Percentiles rank a stretch among this genome's conserved stretches.
Conservation (phyloP, 179 eudicot genomes). For the Drosera spatulata region DNA sequence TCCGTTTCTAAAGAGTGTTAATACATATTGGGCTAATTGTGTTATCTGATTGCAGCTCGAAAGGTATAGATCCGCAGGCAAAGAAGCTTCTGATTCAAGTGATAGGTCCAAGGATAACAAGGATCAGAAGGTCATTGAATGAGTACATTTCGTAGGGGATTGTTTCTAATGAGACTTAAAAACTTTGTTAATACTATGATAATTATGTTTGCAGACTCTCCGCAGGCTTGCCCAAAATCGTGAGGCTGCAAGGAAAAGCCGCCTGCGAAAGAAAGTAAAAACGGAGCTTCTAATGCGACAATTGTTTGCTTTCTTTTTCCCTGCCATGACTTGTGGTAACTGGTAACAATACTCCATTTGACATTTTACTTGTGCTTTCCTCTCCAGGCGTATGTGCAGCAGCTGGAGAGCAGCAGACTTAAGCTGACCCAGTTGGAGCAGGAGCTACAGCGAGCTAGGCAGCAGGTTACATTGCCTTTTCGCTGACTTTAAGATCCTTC, state of each 20-base stretch:
- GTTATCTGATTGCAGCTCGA: constrained; percentile 36
- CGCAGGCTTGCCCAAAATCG: constrained; percentile 99
- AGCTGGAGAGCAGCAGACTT: constrained; percentile 93
- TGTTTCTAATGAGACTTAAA: not conserved
- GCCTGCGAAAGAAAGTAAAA: constrained; percentile 81
- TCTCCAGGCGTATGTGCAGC: constrained; percentile 91
- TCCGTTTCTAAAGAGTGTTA: no score
- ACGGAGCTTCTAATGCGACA: not conserved
- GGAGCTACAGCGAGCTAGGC: constrained; percentile 96
- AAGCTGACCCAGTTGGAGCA: constrained; percentile 95
- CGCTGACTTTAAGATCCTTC: not conserved
- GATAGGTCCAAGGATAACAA: constrained; percentile 62
- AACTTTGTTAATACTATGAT: constrained; percentile 6
- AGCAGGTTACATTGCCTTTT: constrained; percentile 51
- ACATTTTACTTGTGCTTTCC: not conserved
- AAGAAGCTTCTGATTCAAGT: constrained; percentile 78
- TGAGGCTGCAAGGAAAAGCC: constrained; percentile 98
- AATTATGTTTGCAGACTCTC: constrained; percentile 52
- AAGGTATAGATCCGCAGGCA: constrained; percentile 27
- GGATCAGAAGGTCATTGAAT: constrained; percentile 74
- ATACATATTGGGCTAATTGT: no score
- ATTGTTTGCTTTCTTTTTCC: not conserved
- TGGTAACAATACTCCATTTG: not conserved
- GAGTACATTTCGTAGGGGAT: constrained; percentile 2
- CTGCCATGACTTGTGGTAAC: not conserved